These are phyloP conservation scores for Colletotrichum scovillei DNA, from an alignment of 2,329 filamentous ascomycete species.

Conservation along the genomic window DNA sequence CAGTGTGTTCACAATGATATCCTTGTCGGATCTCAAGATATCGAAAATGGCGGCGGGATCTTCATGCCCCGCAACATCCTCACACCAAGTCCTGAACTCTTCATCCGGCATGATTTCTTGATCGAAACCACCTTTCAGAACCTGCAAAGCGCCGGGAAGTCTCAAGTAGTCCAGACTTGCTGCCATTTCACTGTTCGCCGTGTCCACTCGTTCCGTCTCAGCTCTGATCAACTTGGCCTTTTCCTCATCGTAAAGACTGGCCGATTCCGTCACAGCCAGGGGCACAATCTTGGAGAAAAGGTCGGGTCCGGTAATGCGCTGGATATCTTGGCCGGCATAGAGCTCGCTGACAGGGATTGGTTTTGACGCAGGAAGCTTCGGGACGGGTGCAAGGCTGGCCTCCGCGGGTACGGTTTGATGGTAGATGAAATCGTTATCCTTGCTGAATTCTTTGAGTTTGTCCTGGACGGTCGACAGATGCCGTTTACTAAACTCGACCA, in stretches of 20 bases:
- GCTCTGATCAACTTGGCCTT: conserved; percentile 96
- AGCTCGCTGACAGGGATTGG: conserved; percentile 96
- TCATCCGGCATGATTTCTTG: conserved; percentile 89
- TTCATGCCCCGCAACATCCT: conserved; percentile 88
- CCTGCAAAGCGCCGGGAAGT: conserved; percentile 87
- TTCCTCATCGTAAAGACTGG: conserved; percentile 97
- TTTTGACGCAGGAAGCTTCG: conserved; percentile 94
- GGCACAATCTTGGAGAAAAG: conserved; percentile 97
- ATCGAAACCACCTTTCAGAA: conserved; percentile 92
- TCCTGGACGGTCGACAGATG: conserved; percentile 85
- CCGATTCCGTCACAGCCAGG: conserved; percentile 94
- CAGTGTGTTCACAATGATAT: conserved; percentile 76
- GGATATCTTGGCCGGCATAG: conserved; percentile 97
- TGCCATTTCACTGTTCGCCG: conserved; percentile 94
- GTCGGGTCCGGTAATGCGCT: conserved; percentile 95
- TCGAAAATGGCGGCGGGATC: conserved; percentile 85
- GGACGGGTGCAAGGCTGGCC: conserved; percentile 81
- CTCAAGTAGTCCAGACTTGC: conserved; percentile 94
- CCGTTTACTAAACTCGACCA: conserved; percentile 86
- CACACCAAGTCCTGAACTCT: conserved; percentile 94
- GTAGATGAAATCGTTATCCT: conserved; percentile 99
- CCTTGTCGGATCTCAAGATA: conserved; percentile 80
- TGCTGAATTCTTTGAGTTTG: conserved; percentile 79
- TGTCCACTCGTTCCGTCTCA: conserved; percentile 92
- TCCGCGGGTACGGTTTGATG: conserved; percentile 92